phyloP scores from a whole-genome alignment of 2,329 filamentous ascomycete species.

The Celoporthe dispersa region DNA sequence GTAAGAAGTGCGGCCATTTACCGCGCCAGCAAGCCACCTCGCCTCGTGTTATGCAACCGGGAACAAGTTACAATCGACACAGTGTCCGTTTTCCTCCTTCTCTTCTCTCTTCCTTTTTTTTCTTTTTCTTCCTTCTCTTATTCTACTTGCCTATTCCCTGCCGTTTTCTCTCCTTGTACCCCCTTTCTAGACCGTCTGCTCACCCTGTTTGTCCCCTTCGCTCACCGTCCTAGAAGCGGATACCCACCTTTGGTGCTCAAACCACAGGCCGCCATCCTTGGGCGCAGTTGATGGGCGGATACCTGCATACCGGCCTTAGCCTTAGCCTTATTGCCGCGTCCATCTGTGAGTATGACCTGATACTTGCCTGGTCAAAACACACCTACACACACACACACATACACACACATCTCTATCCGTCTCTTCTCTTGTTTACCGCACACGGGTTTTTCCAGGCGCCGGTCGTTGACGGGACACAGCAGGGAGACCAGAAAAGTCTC shows the following conservation, averaged over 20 bases:
- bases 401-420: neutral
- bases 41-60: neutral
- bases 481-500: neutral
- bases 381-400: no score
- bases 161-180: neutral
- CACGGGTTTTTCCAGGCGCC: neutral
- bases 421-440: neutral
- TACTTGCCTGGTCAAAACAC: neutral
- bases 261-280: neutral
- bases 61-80: neutral
- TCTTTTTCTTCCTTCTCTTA: neutral
- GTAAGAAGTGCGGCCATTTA: neutral
- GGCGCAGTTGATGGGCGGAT: neutral
- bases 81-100: conserved; percentile 8
- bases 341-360: neutral
- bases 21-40: neutral
- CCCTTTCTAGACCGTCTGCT: neutral
- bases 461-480: neutral
- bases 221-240: neutral
- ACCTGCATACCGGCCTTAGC: conserved; percentile 5
- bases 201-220: neutral
- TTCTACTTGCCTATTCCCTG: neutral
- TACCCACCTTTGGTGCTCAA: neutral
- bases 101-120: neutral
- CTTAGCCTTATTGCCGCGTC: conserved; percentile 6